phyloP scores from a whole-genome alignment of 1,139 yeast species.

The Hyphopichia khmerensis region DNA sequence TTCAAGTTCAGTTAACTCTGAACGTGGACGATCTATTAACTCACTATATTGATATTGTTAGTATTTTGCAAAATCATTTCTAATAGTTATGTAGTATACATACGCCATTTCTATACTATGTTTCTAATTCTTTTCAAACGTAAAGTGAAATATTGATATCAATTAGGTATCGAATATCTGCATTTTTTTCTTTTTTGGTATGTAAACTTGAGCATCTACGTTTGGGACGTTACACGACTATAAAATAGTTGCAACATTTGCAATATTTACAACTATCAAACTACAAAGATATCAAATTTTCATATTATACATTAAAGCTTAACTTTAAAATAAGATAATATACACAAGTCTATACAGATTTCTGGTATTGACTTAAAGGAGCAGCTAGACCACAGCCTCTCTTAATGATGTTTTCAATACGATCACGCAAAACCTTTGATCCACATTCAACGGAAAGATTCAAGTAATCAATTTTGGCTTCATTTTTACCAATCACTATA shows the following conservation, averaged over 20 bases:
- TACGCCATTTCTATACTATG: slow-evolving; percentile 1
- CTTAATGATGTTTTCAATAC: slow-evolving; percentile 77
- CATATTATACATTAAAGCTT: background rate
- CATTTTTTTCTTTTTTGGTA: background rate
- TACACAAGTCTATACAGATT: slow-evolving; percentile 8
- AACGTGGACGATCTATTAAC: slow-evolving; percentile 65
- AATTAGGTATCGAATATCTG: background rate
- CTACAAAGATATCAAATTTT: too few relatives aligned
- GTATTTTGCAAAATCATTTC: slow-evolving; percentile 12
- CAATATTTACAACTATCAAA: background rate
- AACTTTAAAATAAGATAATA: background rate
- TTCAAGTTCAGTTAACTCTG: slow-evolving; percentile 80
- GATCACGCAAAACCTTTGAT: slow-evolving; percentile 73
- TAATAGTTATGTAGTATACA: background rate
- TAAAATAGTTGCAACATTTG: too few relatives aligned
- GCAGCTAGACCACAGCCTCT: slow-evolving; percentile 82
- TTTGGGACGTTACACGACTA: background rate
- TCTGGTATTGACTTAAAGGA: slow-evolving; percentile 53
- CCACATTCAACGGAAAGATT: slow-evolving; percentile 72
- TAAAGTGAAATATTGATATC: too few relatives aligned
- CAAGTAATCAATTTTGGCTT: slow-evolving; percentile 66
- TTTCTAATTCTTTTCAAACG: background rate
- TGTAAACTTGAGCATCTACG: background rate
- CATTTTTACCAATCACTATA: slow-evolving; percentile 68
- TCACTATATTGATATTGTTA: slow-evolving; percentile 41